These are phyloP conservation scores for Alternaria atra DNA, from an alignment of 2,329 filamentous ascomycete species.

Conservation along the genomic window DNA sequence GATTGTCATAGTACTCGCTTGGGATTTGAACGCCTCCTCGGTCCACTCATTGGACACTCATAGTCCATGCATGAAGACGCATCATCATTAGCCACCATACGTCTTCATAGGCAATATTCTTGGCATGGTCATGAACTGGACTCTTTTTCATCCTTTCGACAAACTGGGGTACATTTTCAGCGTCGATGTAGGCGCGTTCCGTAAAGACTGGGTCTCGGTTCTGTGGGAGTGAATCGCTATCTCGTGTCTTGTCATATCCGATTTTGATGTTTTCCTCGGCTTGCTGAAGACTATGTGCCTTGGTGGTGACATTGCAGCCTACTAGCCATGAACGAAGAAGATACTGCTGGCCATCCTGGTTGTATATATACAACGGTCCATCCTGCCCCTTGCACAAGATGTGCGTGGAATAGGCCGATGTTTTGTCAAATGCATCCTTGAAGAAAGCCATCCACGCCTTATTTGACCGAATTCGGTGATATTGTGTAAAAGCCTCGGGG, in stretches of 20 bases:
- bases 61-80: neutral
- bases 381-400: no score
- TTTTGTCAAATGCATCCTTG: neutral
- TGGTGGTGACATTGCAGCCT: neutral
- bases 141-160: neutral
- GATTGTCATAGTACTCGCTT: neutral
- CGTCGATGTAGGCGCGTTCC: neutral
- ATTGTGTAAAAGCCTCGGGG: no score
- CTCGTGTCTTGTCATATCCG: neutral
- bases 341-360: neutral
- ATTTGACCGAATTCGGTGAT: no score
- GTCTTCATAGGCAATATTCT: neutral
- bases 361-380: no score
- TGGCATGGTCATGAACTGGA: neutral
- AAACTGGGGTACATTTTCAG: neutral
- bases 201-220: neutral
- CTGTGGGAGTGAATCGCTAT: neutral
- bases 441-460: neutral
- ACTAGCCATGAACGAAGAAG: neutral
- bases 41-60: neutral
- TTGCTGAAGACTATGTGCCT: neutral
- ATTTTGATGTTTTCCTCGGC: neutral
- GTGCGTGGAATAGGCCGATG: neutral
- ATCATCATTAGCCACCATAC: neutral
- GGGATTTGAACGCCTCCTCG: neutral